Conservation (phyloP, 164 flowering plant species). For the Liriodendron chinense region DNA sequence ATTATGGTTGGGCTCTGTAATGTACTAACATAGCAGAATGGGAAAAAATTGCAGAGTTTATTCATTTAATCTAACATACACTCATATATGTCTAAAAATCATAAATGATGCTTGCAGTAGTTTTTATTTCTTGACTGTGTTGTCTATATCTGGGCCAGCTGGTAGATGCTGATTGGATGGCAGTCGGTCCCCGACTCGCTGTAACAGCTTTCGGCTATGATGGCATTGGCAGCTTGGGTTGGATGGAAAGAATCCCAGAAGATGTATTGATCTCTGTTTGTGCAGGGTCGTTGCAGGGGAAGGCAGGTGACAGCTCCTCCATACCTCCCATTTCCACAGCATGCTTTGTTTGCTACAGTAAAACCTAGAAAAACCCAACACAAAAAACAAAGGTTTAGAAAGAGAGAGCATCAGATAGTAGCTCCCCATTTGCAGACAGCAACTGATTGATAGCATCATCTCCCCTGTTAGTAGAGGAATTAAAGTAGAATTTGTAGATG, state of each 20-base stretch:
- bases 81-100: background rate
- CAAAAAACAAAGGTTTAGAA: background rate
- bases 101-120: background rate
- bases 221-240: slow-evolving; percentile 29
- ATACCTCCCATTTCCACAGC: slow-evolving; percentile 35
- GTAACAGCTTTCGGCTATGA: slow-evolving; percentile 29
- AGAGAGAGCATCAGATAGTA: background rate
- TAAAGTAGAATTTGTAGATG: no score
- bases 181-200: slow-evolving; percentile 20
- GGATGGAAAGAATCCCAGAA: slow-evolving; percentile 40
- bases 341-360: slow-evolving; percentile 23
- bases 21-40: no score
- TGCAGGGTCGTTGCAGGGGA: slow-evolving; percentile 26
- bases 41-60: background rate
- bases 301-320: slow-evolving; percentile 29
- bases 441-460: no score
- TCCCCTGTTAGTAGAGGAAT: no score
- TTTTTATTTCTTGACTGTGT: background rate
- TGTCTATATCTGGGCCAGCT: slow-evolving; percentile 27
- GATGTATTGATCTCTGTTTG: slow-evolving; percentile 23
- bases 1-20: no score
- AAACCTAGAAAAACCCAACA: slow-evolving; percentile 20
- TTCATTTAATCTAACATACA: slow-evolving; percentile 1
- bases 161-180: slow-evolving; percentile 27
- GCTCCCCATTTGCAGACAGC: no score